These are phyloP conservation scores for Immersiella caudata DNA, from an alignment of 495 filamentous ascomycete genomes.

Conservation along the genomic window DNA sequence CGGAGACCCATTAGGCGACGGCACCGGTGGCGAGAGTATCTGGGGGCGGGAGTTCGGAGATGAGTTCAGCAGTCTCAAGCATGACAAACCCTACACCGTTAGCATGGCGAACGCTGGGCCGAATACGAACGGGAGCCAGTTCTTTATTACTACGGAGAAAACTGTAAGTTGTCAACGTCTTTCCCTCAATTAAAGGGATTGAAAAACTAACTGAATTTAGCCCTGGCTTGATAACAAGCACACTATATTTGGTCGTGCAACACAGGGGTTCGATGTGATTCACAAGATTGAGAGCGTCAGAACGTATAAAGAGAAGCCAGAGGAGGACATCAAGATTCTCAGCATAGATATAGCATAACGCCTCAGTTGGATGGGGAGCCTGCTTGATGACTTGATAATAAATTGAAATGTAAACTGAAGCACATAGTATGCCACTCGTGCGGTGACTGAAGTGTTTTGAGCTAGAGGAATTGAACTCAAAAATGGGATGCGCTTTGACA, in stretches of 20 bases:
- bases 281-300: slow-evolving; percentile 93
- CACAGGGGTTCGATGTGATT: slow-evolving; percentile 90
- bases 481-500: no score
- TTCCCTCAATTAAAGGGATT: not conserved
- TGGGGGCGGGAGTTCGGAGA: slow-evolving; percentile 97
- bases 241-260: slow-evolving; percentile 89
- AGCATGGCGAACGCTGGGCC: slow-evolving; percentile 97
- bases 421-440: no score
- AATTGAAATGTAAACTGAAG: no score
- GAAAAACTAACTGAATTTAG: slow-evolving; percentile 35
- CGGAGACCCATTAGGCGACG: slow-evolving; percentile 92
- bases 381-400: not conserved
- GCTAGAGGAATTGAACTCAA: no score
- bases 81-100: slow-evolving; percentile 94
- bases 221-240: slow-evolving; percentile 97
- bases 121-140: slow-evolving; percentile 79
- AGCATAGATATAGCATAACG: slow-evolving; percentile 64
- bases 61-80: slow-evolving; percentile 87
- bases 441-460: no score
- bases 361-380: not conserved
- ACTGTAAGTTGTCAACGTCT: slow-evolving; percentile 59
- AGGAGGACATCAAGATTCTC: slow-evolving; percentile 96
- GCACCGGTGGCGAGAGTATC: slow-evolving; percentile 94
- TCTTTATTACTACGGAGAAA: slow-evolving; percentile 98
- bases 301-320: slow-evolving; percentile 94